Evolutionary conservation across 2,329 filamentous ascomycete species (phyloP), one percentile per base, ranked within the genome.

Genomic region (Orbilia brochopaga): DNA sequence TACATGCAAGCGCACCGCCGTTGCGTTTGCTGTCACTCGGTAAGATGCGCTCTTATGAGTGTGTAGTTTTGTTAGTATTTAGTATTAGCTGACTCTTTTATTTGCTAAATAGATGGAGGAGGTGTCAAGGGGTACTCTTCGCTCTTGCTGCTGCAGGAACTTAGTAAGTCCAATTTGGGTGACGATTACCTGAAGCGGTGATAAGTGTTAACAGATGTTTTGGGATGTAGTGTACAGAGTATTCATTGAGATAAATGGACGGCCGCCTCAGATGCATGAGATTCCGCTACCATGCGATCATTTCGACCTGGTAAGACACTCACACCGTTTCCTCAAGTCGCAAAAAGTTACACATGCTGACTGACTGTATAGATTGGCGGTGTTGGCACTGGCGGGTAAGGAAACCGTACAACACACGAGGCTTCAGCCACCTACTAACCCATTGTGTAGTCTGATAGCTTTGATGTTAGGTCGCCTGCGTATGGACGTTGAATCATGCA

Each of bases 401-500:
- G 44, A 19, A 30, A 21, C 21, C 48, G 13, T 32, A 37, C 54
- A 64, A 72, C 55, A 63, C 66, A 69, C 52, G 48, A 21, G 11
- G 2, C 30, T 13, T 24, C 48, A 59, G 51, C 13, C 13, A 35
- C 23, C 52, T 53, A 50, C 54, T 60, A 30, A 53, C 50, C 1
- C 30, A 21, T 48, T 21, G 4, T 44, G 27, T 23, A 72, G 67
- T 17, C 55, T 72, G 21, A 72, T 72, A 50, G 67, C 60, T 4
- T 53, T 96, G 73, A 96, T 96, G 92, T 85, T 99, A 27, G 93
- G 93, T n/a, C 86, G 93, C 61, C 80, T 99, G 76, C 88, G 93
- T 53, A 86, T 99, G 74, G 92, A 97, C 77, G 83, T 97, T 46
- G 93, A 97, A 79, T 96, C 91, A 0, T 97, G 93, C 85, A 97